Evolutionary conservation across 2,329 filamentous ascomycete species (phyloP), one percentile per base, ranked within the genome.

Genomic region (Fusarium sp.): DNA sequence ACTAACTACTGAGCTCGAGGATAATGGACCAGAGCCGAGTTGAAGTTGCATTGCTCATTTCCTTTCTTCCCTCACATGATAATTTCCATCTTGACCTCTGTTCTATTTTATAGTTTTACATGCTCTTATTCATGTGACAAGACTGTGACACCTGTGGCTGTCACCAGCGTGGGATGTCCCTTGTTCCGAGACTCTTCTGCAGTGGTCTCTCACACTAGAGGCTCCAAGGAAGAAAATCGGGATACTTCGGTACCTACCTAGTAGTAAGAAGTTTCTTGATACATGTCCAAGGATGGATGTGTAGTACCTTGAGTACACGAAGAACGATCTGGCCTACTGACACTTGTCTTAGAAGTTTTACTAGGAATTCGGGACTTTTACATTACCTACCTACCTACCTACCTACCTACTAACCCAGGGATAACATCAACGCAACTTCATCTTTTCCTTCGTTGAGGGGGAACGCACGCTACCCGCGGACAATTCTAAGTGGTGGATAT

Each of bases 401-500:
- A n/a, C n/a, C 32, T 32, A 10, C 28, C 42, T 43, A 23, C 15
- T 44, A 25, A 44, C 23, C n/a, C 16, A 25, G 42, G 16, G 28
- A 18, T 33, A 23, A 9, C 21, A 50, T 50, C 30, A 33, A 50
- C 50, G 12, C 19, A 54, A 53, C 33, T 40, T 38, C 19, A 37
- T 54, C 33, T n/a, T 40, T 52, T 52, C n/a, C 33, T 40, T 38
- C 23, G 23, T 54, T 38, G 7, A 19, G 25, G 9, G 50, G 12
- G 16, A 33, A 50, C 16, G 30, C 18, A 54, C 65, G 21, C 49
- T 57, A 23, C n/a, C 54, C 18, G 49, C 38, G 23, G 40, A 37
- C 28, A 50, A 40, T 63, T 71, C 46, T 67, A 35, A 61, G 21
- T 64, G 70, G 70, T 64, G 62, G 59, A 52, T 52, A 72, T 56